Conservation (phyloP, 2,329 filamentous ascomycete species). For the Gremmenia infestans region DNA sequence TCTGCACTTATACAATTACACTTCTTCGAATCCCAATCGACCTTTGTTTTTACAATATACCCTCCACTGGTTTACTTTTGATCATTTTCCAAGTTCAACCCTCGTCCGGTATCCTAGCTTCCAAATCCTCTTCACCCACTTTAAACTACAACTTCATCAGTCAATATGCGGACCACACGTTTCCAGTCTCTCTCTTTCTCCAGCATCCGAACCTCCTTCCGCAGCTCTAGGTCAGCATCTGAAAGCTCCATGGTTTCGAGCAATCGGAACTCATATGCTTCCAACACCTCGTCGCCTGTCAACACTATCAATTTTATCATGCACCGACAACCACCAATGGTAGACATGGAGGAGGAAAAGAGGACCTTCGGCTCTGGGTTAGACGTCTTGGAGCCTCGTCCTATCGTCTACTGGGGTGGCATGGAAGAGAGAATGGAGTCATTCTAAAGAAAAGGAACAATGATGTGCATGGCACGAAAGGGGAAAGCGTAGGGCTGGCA, state of each 20-base stretch:
- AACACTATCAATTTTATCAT: conserved; percentile 56
- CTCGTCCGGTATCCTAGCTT: not conserved
- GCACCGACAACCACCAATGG: conserved; percentile 51
- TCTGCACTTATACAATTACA: conserved; percentile 2
- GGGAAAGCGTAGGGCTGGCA: not conserved
- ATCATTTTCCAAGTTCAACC: not conserved
- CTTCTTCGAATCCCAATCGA: not conserved
- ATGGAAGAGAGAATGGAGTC: conserved; percentile 53
- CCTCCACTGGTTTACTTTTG: not conserved
- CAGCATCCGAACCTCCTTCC: conserved; percentile 49
- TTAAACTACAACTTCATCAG: not conserved
- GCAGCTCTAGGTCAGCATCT: conserved; percentile 41
- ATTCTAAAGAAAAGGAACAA: conserved; percentile 10
- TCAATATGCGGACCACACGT: conserved; percentile 29
- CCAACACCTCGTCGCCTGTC: conserved; percentile 37
- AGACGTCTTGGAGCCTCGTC: conserved; percentile 55
- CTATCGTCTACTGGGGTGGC: conserved; percentile 59
- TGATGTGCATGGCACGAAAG: not conserved
- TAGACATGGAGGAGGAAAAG: conserved; percentile 54
- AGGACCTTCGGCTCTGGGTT: conserved; percentile 48
- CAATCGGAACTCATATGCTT: conserved; percentile 36
- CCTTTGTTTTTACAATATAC: conserved; percentile 1
- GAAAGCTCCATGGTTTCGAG: conserved; percentile 26
- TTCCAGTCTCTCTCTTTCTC: conserved; percentile 43
- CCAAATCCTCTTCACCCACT: not conserved